Base-by-base conservation (phyloP, 345 rosid species). In the Cardamine resedifolia region DNA sequence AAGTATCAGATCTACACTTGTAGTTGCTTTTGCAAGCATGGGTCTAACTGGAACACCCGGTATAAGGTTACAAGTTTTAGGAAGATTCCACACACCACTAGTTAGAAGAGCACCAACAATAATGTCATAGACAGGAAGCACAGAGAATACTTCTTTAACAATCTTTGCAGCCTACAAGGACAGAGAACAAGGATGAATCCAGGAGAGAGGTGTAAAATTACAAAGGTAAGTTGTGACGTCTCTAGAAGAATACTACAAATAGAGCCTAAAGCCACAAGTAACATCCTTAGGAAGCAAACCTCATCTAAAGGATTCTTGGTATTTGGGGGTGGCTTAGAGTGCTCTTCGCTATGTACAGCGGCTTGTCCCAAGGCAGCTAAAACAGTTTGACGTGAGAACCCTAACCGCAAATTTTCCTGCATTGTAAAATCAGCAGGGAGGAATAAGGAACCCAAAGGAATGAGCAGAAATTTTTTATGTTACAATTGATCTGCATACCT, bases 361-460 rank as follows among this genome's bases (percentile, higher is more conserved):
- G 98, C 96, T 82, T 89, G 97, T 68, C 96, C 98, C 59, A 94
- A 69, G 23, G 97, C 96, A 78, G 95, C 89, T 77, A 94, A n/a
- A n/a, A 95, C 88, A 70, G 96, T 95, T 81, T 90, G 88, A 64
- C 82, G 90, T 30, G 99, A 88, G 69, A 88, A 82, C 59, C 89
- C 91, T 68, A 95, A 85, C 58, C 94, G 84, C 86, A 95, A 69
- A 68, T 88, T 90, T n/a, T n/a, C n/a, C n/a, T n/a, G n/a, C n/a
- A n/a, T n/a, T 28, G 71, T n/a, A 59, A 53, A 41, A 56, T 62
- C 19, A 74, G 38, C 30, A 66, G 33, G 56, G 45, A 51, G 52
- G 10, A 48, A 82, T 47, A 62, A 49, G 58, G 16, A 26, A 41
- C 10, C 38, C 49, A 64, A 66, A 23, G 50, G 43, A 50, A 27